A percentile compares a stretch with the other conserved stretches of the same genome.
Evolutionary conservation across 2,329 filamentous ascomycete genomes (phyloP).

Genomic region (Fusarium continuum): DNA sequence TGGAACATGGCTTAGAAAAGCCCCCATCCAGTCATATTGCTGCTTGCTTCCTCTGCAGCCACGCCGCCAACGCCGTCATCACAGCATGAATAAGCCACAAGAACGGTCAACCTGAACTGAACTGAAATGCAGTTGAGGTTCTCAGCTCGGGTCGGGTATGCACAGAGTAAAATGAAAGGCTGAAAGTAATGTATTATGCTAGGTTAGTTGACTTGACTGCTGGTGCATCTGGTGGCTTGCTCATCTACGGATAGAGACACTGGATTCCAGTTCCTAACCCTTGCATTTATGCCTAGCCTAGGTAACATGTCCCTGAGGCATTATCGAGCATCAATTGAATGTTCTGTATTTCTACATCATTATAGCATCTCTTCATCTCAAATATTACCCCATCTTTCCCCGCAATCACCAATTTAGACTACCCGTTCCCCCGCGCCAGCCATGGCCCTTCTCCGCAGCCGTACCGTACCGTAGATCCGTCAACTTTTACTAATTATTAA

Average conservation of each 20-base stretch:
- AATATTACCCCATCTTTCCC: constrained; percentile 37
- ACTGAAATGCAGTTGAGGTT: not conserved
- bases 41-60: constrained; percentile 7
- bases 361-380: not conserved
- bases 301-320: too few relatives aligned
- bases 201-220: not conserved
- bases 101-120: not conserved
- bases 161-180: constrained; percentile 6
- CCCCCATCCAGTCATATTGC: not conserved
- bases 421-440: constrained; percentile 37
- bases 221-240: constrained; percentile 1
- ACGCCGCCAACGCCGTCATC: constrained; percentile 7
- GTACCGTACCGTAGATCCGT: constrained; percentile 13
- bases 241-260: too few relatives aligned
- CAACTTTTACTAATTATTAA: too few relatives aligned
- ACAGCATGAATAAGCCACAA: not conserved
- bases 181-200: not conserved
- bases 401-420: constrained; percentile 26
- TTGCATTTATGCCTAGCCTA: too few relatives aligned
- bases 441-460: constrained; percentile 35
- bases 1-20: constrained; percentile 18
- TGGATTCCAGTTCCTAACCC: too few relatives aligned
- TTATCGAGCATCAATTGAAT: not conserved
- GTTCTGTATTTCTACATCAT: not conserved
- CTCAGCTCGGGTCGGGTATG: constrained; percentile 12